Evolutionary conservation across 345 rosid species (phyloP).

Genomic region (Isatis tinctoria): DNA sequence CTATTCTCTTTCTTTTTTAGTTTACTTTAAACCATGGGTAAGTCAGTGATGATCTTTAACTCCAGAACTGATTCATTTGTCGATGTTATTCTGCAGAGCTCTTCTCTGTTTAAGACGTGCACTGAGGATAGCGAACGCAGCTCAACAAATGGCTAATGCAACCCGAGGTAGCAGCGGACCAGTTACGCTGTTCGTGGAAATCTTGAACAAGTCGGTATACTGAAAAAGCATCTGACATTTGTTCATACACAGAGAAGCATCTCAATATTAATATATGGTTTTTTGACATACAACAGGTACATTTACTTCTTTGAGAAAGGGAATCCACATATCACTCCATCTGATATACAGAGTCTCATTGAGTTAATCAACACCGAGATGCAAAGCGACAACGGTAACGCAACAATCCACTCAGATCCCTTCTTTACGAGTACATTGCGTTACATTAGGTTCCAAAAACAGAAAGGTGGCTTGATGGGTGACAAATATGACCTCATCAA

Average conservation of each 20-base stretch:
- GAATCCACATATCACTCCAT: slow-evolving; percentile 55
- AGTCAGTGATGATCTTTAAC: background rate
- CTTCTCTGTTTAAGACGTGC: slow-evolving; percentile 83
- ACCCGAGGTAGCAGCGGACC: slow-evolving; percentile 78
- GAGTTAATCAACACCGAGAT: slow-evolving; percentile 65
- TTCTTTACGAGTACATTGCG: slow-evolving; percentile 63
- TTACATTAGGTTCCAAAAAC: slow-evolving; percentile 72
- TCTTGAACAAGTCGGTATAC: slow-evolving; percentile 69
- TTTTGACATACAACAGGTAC: slow-evolving; percentile 40
- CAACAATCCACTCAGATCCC: slow-evolving; percentile 52
- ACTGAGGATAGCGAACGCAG: slow-evolving; percentile 84
- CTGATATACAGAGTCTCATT: slow-evolving; percentile 63
- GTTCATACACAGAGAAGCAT: background rate
- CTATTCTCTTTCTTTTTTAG: background rate
- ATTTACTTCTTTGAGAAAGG: slow-evolving; percentile 80
- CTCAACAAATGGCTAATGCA: slow-evolving; percentile 81
- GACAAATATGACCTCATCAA: slow-evolving; percentile 57
- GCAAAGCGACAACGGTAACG: slow-evolving; percentile 56
- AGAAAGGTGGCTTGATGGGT: slow-evolving; percentile 72
- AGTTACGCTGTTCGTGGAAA: slow-evolving; percentile 72
- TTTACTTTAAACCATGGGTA: background rate
- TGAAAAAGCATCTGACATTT: background rate
- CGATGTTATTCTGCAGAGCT: slow-evolving; percentile 42
- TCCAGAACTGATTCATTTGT: background rate
- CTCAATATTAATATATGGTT: background rate